Base-by-base conservation (phyloP, 106 monocot species). In the Alisma plantagoaquatica region DNA sequence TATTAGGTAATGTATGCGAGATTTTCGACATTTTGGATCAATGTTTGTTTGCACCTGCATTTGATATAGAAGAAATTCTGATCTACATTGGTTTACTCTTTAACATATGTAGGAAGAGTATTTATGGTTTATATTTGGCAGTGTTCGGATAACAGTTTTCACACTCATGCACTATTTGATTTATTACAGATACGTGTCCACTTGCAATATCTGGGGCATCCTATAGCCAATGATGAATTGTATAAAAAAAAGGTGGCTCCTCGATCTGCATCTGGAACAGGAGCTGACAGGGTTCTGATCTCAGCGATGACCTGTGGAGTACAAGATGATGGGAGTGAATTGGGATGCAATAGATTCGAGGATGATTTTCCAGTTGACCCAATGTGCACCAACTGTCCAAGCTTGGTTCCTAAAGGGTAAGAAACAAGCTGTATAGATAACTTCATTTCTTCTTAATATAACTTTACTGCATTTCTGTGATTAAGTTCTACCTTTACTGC, bases 111-210 rank as follows among this genome's bases (percentile, higher is more conserved):
- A n/a, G n/a, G n/a, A n/a, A n/a, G n/a, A n/a, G n/a, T n/a, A n/a
- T n/a, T n/a, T n/a, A n/a, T n/a, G n/a, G n/a, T n/a, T n/a, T n/a
- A n/a, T n/a, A n/a, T n/a, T n/a, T n/a, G n/a, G n/a, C n/a, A n/a
- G n/a, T n/a, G n/a, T n/a, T n/a, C n/a, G n/a, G n/a, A n/a, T n/a
- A n/a, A n/a, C n/a, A n/a, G n/a, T n/a, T n/a, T n/a, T n/a, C n/a
- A n/a, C n/a, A n/a, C n/a, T n/a, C n/a, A n/a, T n/a, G n/a, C n/a
- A n/a, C n/a, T n/a, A n/a, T n/a, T n/a, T n/a, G n/a, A n/a, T n/a
- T n/a, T 21, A 15, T 26, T 80, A 69, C 72, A 94, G 94, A 94
- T 94, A 73, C 76, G 94, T 49, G 93, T 87, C n/a, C 93, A 94
- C 64, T 73, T 94, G 31, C 80, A 94, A 69, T 71, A 81, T 60